Percentiles rank a stretch among this genome's conserved stretches.
These are phyloP conservation scores for Arthrobotrys iridis DNA, from an alignment of 2,329 filamentous ascomycete species.

Conservation along the genomic window DNA sequence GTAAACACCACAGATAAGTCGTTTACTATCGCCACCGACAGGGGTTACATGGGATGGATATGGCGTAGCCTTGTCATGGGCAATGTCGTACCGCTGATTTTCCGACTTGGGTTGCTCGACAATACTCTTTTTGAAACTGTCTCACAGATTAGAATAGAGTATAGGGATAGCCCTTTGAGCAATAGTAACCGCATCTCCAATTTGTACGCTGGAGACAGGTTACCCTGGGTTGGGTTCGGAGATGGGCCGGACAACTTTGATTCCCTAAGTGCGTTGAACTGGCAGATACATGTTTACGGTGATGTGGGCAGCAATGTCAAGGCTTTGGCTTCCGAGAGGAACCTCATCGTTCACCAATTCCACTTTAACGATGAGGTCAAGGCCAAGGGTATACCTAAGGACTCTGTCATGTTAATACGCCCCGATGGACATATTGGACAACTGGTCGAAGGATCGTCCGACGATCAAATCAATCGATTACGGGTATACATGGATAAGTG, in stretches of 20 bases:
- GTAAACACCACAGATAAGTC: slow-evolving; percentile 41
- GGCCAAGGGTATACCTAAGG: slow-evolving; percentile 23
- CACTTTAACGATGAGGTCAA: slow-evolving; percentile 10
- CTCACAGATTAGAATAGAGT: slow-evolving; percentile 45
- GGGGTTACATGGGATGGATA: slow-evolving; percentile 12
- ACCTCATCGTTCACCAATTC: slow-evolving; percentile 14
- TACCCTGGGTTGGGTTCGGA: slow-evolving; percentile 43
- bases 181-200: slow-evolving; percentile 4
- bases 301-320: not conserved
- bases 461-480: slow-evolving; percentile 4
- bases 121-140: slow-evolving; percentile 40
- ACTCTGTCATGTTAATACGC: slow-evolving; percentile 22
- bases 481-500: slow-evolving; percentile 29
- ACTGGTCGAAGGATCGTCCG: not conserved
- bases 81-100: slow-evolving; percentile 21
- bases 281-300: slow-evolving; percentile 47
- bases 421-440: slow-evolving; percentile 44
- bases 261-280: slow-evolving; percentile 18
- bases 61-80: slow-evolving; percentile 41
- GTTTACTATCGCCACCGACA: slow-evolving; percentile 26
- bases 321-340: slow-evolving; percentile 6
- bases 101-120: slow-evolving; percentile 34
- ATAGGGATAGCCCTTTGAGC: slow-evolving; percentile 24
- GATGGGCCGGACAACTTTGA: slow-evolving; percentile 41
- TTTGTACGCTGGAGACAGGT: slow-evolving; percentile 36